Evolutionary conservation across 176 grass and related monocot genomes (phyloP), one percentile per base, ranked within the genome.

Genomic region (Zoysia pacifica): DNA sequence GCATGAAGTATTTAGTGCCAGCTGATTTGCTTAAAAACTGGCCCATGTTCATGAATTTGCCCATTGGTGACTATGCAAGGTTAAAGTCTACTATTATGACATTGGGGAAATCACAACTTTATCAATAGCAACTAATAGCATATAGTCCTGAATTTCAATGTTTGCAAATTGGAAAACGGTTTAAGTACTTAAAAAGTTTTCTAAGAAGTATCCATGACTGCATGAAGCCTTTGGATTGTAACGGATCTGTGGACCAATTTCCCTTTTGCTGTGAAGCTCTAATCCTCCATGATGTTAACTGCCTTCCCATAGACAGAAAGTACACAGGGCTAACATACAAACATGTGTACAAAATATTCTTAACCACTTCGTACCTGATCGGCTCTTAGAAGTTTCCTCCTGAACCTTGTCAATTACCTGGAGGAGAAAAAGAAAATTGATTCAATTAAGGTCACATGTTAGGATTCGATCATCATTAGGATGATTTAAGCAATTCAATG

Each of bases 331-430:
- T 61, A 81, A 46, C 4, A 78, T 63, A 4, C 48, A 77, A 75
- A 79, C 7, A 44, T 6, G 51, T 54, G 4, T 16, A 16, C 16
- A 16, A 54, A 42, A 42, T 61, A 48, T 75, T 15, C 2, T 61
- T 28, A 60, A 46, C 46, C 38, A 39, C 7, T 79, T 8, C 72
- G 81, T 83, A 99, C 97, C 97, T 91, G 88, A 72, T 79, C 97
- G 91, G 41, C 84, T 99, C 76, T 93, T 99, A 37, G 90, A 87
- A 76, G 93, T 99, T 88, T 99, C 96, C 84, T 99, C 97, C 88
- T 99, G 97, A 77, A 99, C 97, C 67, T 99, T 99, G 80, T 99
- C 97, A 64, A 99, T 99, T 28, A 99, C 97, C 97, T 99, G 70
- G 20, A 72, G 12, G 3, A 78, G 75, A 12, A 4, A 74, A 64